phyloP scores from a whole-genome alignment of 768 basidiomycete species.

The Hygrocybe punicea region DNA sequence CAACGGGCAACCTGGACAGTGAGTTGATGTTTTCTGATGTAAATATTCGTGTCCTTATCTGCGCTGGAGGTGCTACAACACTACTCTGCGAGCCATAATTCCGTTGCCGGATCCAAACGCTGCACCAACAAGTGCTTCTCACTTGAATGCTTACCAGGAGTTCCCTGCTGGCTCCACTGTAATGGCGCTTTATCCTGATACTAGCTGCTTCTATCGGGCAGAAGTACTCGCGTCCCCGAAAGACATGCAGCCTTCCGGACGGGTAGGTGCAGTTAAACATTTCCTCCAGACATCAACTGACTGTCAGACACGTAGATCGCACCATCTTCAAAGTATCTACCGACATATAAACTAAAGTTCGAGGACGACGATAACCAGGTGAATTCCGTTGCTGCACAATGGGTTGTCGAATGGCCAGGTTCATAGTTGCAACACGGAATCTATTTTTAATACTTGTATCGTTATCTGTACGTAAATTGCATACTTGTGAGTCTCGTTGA shows the following conservation, averaged over 20 bases:
- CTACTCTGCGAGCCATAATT: constrained; percentile 67
- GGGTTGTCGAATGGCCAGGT: constrained; percentile 80
- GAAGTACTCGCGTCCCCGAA: constrained; percentile 72
- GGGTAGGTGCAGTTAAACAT: constrained; percentile 24
- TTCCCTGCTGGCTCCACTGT: constrained; percentile 71
- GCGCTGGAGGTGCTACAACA: constrained; percentile 56
- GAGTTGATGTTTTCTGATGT: constrained; percentile 17
- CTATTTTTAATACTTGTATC: background rate
- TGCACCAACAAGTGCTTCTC: constrained; percentile 52
- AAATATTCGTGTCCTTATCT: constrained; percentile 9
- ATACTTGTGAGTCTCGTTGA: too few relatives aligned
- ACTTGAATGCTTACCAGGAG: constrained; percentile 66
- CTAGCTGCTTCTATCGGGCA: constrained; percentile 86
- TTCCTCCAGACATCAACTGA: background rate
- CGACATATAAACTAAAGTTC: constrained; percentile 76
- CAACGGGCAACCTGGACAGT: constrained; percentile 68
- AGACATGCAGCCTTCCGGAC: constrained; percentile 36
- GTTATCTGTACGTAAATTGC: background rate
- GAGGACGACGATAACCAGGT: constrained; percentile 88
- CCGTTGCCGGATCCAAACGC: constrained; percentile 76
- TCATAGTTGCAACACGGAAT: background rate
- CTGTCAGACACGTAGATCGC: constrained; percentile 20
- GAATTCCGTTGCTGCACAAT: constrained; percentile 69
- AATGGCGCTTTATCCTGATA: constrained; percentile 87
- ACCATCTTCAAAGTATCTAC: constrained; percentile 47